Conservation (phyloP, 108 stramenopile genomes). For the Skeletonema grethae region DNA sequence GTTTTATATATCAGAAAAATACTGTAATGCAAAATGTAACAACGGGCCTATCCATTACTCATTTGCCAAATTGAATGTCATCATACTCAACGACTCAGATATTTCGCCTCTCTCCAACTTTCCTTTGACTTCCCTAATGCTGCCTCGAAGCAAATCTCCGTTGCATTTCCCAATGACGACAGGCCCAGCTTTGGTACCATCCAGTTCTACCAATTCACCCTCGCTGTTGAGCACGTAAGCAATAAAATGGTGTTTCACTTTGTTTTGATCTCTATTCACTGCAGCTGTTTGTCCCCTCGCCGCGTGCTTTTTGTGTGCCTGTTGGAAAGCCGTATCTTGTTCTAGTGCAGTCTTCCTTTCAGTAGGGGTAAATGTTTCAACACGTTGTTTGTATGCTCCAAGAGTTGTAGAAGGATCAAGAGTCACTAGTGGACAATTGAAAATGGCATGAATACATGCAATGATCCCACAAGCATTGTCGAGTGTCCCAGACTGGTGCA, state of each 20-base stretch:
- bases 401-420: slow-evolving; percentile 36
- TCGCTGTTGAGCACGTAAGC: slow-evolving; percentile 51
- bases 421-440: slow-evolving; percentile 36
- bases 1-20: not conserved
- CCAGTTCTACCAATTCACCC: slow-evolving; percentile 53
- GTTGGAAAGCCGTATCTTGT: slow-evolving; percentile 45
- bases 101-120: slow-evolving; percentile 53
- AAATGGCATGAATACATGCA: slow-evolving; percentile 63
- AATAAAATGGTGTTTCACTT: slow-evolving; percentile 59
- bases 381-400: slow-evolving; percentile 28
- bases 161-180: slow-evolving; percentile 44
- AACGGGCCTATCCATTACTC: slow-evolving; percentile 13
- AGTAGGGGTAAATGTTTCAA: slow-evolving; percentile 26
- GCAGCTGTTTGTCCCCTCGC: slow-evolving; percentile 49
- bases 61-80: slow-evolving; percentile 56
- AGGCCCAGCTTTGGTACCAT: slow-evolving; percentile 64
- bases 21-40: not conserved
- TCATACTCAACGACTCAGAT: slow-evolving; percentile 58
- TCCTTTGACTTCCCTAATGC: slow-evolving; percentile 49
- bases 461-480: slow-evolving; percentile 71
- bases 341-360: slow-evolving; percentile 49
- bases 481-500: slow-evolving; percentile 54
- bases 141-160: slow-evolving; percentile 48
- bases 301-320: slow-evolving; percentile 46
- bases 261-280: slow-evolving; percentile 44